Percentiles rank a stretch among this genome's conserved stretches.
phyloP scores from a whole-genome alignment of 768 basidiomycete species.

The Gyrodon lividus region DNA sequence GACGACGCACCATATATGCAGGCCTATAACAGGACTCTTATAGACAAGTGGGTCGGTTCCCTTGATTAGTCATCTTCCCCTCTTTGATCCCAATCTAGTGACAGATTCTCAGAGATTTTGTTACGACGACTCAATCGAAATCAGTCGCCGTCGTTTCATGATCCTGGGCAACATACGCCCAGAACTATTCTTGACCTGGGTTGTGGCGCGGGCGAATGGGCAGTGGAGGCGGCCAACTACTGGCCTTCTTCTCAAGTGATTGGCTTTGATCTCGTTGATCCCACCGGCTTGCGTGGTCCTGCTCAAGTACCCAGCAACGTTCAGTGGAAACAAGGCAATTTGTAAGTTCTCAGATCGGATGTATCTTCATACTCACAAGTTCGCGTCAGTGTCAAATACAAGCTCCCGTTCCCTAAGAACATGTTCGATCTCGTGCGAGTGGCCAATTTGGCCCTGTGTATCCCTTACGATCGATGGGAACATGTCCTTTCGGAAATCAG shows the following conservation, averaged over 20 bases:
- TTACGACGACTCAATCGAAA: conserved; percentile 53
- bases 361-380: conserved; percentile 11
- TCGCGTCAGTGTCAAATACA: conserved; percentile 45
- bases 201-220: conserved; percentile 73
- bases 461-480: conserved; percentile 63
- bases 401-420: conserved; percentile 59
- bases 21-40: conserved; percentile 52
- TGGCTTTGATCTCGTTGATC: conserved; percentile 62
- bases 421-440: conserved; percentile 74
- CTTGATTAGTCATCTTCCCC: conserved; percentile 2
- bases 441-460: conserved; percentile 61
- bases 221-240: conserved; percentile 53
- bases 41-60: conserved; percentile 53
- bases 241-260: conserved; percentile 63
- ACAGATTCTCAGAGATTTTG: conserved; percentile 53
- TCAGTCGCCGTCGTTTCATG: conserved; percentile 60
- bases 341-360: conserved; percentile 46
- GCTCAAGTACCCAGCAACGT: conserved; percentile 38
- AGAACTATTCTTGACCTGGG: conserved; percentile 68
- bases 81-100: conserved; percentile 42
- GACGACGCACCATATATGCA: conserved; percentile 63
- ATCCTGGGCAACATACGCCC: conserved; percentile 49
- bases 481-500: conserved; percentile 56
- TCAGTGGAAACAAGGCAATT: conserved; percentile 60
- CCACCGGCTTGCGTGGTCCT: conserved; percentile 34